These are phyloP conservation scores for Ceratocystis albifundus DNA, from an alignment of 2,329 filamentous ascomycete genomes.

Conservation along the genomic window DNA sequence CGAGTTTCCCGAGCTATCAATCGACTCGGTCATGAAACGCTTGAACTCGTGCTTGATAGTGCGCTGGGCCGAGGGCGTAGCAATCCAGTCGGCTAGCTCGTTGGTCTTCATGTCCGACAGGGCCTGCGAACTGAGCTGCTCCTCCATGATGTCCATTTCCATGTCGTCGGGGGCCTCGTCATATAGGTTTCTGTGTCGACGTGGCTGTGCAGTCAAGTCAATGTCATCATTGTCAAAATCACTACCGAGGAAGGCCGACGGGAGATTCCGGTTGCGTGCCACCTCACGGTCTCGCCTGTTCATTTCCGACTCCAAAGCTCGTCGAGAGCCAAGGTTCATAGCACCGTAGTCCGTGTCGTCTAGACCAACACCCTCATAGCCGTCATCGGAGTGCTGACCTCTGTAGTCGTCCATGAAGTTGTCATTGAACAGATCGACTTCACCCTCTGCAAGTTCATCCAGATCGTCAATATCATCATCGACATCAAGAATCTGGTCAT, in stretches of 20 bases:
- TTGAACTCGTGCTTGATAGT: constrained; percentile 97
- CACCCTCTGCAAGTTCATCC: constrained; percentile 71
- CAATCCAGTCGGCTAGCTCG: constrained; percentile 90
- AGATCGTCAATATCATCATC: constrained; percentile 61
- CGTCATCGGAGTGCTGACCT: constrained; percentile 47
- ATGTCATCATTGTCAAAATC: constrained; percentile 78
- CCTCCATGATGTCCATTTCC: constrained; percentile 90
- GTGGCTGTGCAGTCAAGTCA: constrained; percentile 74
- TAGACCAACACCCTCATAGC: constrained; percentile 58
- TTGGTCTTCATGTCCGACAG: constrained; percentile 87
- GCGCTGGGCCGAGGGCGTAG: constrained; percentile 75
- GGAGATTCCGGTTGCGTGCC: constrained; percentile 53
- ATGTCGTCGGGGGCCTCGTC: constrained; percentile 90
- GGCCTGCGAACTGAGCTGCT: constrained; percentile 84
- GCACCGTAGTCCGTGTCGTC: constrained; percentile 66
- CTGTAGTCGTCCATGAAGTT: constrained; percentile 62
- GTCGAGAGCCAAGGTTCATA: constrained; percentile 53
- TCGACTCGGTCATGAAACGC: constrained; percentile 91
- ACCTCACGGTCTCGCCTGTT: constrained; percentile 64
- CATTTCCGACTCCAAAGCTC: constrained; percentile 60
- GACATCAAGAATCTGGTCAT: constrained; percentile 44
- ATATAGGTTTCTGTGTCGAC: constrained; percentile 76
- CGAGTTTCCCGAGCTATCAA: constrained; percentile 74
- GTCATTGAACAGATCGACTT: constrained; percentile 65
- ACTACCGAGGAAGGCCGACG: constrained; percentile 61